Conservation (phyloP, 805 yeast genomes). For the Starmerella asiatica region DNA sequence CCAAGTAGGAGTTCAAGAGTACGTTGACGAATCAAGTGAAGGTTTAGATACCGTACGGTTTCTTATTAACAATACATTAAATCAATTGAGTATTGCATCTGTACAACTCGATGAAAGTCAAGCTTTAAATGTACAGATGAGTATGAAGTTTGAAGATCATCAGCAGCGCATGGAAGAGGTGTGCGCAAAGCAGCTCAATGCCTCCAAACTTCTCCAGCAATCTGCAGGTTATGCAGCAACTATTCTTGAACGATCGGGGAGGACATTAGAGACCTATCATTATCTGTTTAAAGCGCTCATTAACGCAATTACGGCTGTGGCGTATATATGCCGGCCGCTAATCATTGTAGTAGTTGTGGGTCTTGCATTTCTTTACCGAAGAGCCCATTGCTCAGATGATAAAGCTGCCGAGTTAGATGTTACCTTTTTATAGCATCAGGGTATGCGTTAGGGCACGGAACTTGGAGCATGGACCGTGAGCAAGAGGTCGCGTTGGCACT, state of each 20-base stretch:
- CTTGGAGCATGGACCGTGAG: no score
- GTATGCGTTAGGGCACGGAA: no score
- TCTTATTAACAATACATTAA: not conserved
- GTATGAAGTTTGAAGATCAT: not conserved
- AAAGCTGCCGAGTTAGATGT: no score
- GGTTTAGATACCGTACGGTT: not conserved
- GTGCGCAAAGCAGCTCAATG: not conserved
- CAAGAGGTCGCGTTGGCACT: no score
- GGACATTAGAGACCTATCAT: not conserved
- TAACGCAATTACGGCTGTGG: not conserved
- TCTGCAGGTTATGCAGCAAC: not conserved
- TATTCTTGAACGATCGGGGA: not conserved
- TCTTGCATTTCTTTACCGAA: no score
- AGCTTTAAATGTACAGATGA: not conserved
- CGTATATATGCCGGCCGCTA: not conserved
- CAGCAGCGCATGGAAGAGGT: not conserved
- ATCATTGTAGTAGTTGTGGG: not conserved
- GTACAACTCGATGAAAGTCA: not conserved
- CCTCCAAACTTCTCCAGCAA: conserved; percentile 1
- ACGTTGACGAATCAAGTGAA: not conserved
- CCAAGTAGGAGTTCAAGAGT: not conserved
- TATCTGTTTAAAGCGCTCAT: not conserved
- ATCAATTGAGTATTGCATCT: not conserved
- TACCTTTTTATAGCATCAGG: no score
- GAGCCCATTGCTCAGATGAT: no score